These are phyloP conservation scores for Nannochloropsis salina DNA, from an alignment of 108 stramenopile genomes.

Conservation along the genomic window DNA sequence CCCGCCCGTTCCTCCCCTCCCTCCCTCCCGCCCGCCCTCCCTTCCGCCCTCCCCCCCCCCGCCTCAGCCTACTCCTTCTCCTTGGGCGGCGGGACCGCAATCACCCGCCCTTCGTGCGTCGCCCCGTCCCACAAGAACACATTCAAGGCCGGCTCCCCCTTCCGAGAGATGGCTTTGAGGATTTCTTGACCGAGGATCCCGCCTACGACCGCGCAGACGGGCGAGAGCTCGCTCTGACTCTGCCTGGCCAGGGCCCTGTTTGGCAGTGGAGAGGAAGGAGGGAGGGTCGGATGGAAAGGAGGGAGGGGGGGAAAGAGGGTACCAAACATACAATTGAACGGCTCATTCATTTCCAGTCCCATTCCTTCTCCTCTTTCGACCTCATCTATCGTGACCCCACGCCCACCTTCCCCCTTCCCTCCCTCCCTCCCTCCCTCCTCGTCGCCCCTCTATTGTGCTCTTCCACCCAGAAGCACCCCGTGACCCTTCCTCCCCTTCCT, in stretches of 20 bases:
- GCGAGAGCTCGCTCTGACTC: slow-evolving; percentile 68
- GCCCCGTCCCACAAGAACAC: slow-evolving; percentile 68
- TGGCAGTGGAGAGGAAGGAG: background rate
- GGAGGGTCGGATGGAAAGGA: background rate
- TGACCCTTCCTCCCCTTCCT: too few species aligned
- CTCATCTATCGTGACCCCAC: too few species aligned
- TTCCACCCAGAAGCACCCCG: too few species aligned
- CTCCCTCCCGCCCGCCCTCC: background rate
- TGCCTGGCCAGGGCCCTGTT: background rate
- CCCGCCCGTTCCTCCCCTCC: background rate
- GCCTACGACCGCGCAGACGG: slow-evolving; percentile 82
- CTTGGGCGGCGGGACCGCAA: background rate
- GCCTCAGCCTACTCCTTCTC: background rate
- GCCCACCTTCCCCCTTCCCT: too few species aligned
- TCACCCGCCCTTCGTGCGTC: slow-evolving; percentile 23
- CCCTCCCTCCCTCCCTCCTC: too few species aligned
- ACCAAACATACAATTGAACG: too few species aligned
- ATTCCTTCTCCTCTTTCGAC: too few species aligned
- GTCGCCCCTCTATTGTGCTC: too few species aligned
- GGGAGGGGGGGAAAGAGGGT: background rate
- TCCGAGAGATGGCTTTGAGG: slow-evolving; percentile 79
- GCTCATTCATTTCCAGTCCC: too few species aligned
- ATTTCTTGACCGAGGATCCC: slow-evolving; percentile 88
- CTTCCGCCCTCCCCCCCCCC: background rate
- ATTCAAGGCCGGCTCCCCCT: slow-evolving; percentile 83